Evolutionary conservation across 495 filamentous ascomycete species (phyloP).

Genomic region (Clohesyomyces aquaticus): DNA sequence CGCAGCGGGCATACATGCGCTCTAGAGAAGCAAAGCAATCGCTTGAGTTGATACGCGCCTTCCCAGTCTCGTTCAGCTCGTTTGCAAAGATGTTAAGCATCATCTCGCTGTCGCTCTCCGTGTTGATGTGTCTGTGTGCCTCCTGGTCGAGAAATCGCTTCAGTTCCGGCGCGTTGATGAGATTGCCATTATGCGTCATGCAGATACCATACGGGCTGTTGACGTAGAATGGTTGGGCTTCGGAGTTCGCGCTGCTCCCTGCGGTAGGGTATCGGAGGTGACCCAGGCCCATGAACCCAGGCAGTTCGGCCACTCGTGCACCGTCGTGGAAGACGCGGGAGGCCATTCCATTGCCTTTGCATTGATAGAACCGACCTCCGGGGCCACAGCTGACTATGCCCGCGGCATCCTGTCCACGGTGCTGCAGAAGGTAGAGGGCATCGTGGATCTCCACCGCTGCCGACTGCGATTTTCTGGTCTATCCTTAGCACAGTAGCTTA

Average conservation of each 20-base stretch:
- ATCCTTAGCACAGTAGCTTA: conserved; percentile 2
- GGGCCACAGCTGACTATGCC: conserved; percentile 80
- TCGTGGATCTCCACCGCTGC: conserved; percentile 86
- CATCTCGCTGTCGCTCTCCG: conserved; percentile 90
- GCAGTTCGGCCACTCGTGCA: conserved; percentile 73
- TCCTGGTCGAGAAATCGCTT: conserved; percentile 80
- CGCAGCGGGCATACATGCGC: conserved; percentile 74
- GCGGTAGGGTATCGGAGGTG: conserved; percentile 92
- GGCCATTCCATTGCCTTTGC: conserved; percentile 92
- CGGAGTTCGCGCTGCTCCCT: conserved; percentile 78
- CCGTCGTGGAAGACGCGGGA: conserved; percentile 84
- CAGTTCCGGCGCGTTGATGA: conserved; percentile 88
- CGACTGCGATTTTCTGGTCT: conserved; percentile 38
- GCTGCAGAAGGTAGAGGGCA: conserved; percentile 84
- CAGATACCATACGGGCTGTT: conserved; percentile 84
- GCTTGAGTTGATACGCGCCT: conserved; percentile 88
- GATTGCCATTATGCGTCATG: conserved; percentile 82
- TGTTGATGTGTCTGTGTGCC: conserved; percentile 95
- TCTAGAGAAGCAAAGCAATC: conserved; percentile 82
- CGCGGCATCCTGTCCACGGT: conserved; percentile 88
- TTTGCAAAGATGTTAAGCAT: conserved; percentile 96
- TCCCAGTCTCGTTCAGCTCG: conserved; percentile 92
- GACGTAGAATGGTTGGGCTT: conserved; percentile 90
- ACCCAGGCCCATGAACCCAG: conserved; percentile 86
- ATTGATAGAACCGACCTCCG: conserved; percentile 82